Evolutionary conservation across 345 rosid genomes (phyloP).

Genomic region (Crucihimalaya himalaica): DNA sequence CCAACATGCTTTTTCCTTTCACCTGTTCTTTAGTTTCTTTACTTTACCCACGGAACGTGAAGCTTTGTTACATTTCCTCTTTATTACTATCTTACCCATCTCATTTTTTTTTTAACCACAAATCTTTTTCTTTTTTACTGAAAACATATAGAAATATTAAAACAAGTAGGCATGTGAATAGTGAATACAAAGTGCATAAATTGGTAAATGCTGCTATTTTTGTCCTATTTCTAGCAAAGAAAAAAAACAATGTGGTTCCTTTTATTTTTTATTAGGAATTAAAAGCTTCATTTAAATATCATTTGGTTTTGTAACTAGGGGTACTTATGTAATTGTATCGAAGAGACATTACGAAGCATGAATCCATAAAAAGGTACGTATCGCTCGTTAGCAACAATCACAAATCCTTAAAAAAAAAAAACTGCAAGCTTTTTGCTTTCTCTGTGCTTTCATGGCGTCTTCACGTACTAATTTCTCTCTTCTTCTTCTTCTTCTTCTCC

Average conservation of each 20-base stretch:
- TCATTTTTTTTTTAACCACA: background rate
- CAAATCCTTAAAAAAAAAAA: constrained; percentile 7
- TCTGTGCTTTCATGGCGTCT: constrained; percentile 37
- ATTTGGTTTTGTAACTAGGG: background rate
- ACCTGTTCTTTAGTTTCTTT: background rate
- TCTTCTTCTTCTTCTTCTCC: constrained; percentile 37
- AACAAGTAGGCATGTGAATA: background rate
- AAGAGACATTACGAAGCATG: background rate
- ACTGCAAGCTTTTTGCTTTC: constrained; percentile 3
- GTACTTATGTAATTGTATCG: background rate
- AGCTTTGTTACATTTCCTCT: constrained; percentile 17
- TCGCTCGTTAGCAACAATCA: constrained; percentile 38
- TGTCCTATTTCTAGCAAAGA: background rate
- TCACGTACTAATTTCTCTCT: constrained; percentile 14
- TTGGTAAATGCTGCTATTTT: background rate
- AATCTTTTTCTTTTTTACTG: background rate
- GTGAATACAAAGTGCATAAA: background rate
- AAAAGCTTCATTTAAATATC: background rate
- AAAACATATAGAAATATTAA: background rate
- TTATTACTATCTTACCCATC: constrained; percentile 25
- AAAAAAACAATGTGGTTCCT: background rate
- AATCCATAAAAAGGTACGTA: constrained; percentile 37
- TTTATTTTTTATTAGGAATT: no score
- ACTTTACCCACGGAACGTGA: constrained; percentile 43
- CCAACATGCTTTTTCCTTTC: constrained; percentile 32